Conservation (phyloP, 306 rosid species). For the Elaeagnus macrophylla region DNA sequence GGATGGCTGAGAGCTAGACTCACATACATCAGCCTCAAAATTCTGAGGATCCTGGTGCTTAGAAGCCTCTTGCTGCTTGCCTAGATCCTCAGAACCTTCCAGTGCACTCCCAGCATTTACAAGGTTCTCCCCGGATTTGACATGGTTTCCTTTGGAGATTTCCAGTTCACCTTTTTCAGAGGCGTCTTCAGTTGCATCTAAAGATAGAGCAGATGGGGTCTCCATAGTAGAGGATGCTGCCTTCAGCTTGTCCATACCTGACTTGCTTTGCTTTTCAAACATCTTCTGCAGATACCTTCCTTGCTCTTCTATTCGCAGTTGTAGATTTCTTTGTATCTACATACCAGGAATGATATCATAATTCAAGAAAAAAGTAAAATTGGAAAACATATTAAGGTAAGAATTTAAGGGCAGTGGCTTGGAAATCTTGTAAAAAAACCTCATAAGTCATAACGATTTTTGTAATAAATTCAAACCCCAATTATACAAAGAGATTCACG, state of each 20-base stretch:
- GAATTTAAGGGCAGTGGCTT: background rate
- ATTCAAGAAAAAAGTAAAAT: background rate
- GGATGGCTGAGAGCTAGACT: constrained; percentile 30
- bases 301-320: constrained; percentile 95
- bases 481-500: constrained; percentile 15
- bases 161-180: constrained; percentile 41
- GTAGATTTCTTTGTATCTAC: constrained; percentile 91
- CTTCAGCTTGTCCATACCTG: constrained; percentile 30
- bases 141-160: constrained; percentile 31
- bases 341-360: constrained; percentile 1
- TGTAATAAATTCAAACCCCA: constrained; percentile 15
- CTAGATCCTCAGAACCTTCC: constrained; percentile 19
- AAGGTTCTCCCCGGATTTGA: constrained; percentile 25
- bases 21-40: constrained; percentile 31
- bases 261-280: constrained; percentile 77
- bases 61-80: constrained; percentile 31
- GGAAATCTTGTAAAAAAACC: constrained; percentile 4
- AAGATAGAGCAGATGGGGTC: constrained; percentile 33
- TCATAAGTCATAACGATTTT: constrained; percentile 16
- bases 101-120: constrained; percentile 22
- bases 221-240: constrained; percentile 29
- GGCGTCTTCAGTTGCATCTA: constrained; percentile 38
- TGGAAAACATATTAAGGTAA: background rate
- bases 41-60: constrained; percentile 26
- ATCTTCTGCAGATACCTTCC: constrained; percentile 91